Conservation (phyloP, 2,329 filamentous ascomycete genomes). For the Neofusicoccum sp. region DNA sequence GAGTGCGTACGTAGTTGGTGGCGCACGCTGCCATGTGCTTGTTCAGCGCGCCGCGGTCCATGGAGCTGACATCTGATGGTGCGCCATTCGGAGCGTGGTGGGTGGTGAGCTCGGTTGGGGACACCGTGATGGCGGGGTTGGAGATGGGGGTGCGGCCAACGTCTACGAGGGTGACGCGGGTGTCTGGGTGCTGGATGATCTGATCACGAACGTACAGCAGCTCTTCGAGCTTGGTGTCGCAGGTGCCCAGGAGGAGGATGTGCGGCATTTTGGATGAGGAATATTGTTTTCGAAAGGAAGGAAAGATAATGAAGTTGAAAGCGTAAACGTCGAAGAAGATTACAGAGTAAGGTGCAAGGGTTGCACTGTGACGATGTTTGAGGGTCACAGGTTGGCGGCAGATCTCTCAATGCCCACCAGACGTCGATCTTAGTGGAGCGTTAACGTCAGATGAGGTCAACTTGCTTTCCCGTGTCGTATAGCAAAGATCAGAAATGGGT, state of each 20-base stretch:
- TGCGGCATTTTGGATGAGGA: conserved; percentile 23
- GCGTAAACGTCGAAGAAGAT: too few species aligned
- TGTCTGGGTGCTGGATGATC: conserved; percentile 37
- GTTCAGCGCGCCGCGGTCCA: conserved; percentile 57
- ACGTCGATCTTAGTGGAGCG: too few species aligned
- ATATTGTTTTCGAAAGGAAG: too few species aligned
- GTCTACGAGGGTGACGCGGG: conserved; percentile 52
- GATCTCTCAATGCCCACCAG: too few species aligned
- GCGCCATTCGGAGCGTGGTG: conserved; percentile 24
- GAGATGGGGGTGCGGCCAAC: conserved; percentile 50
- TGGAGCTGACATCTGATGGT: conserved; percentile 32
- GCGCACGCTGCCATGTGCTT: conserved; percentile 54
- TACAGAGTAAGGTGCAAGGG: too few species aligned
- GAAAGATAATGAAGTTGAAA: too few species aligned
- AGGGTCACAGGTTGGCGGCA: too few species aligned
- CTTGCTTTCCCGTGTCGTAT: too few species aligned
- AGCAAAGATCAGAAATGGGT: too few species aligned
- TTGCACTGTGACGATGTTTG: too few species aligned
- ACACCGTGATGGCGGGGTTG: conserved; percentile 49
- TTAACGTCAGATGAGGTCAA: too few species aligned
- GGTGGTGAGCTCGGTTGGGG: conserved; percentile 44
- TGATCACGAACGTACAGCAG: conserved; percentile 54
- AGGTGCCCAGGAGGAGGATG: conserved; percentile 60
- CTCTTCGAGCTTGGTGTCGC: conserved; percentile 63
- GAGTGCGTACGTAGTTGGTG: conserved; percentile 43